Conservation (phyloP, 179 eudicot species). For the Monotropa hypopitys region DNA sequence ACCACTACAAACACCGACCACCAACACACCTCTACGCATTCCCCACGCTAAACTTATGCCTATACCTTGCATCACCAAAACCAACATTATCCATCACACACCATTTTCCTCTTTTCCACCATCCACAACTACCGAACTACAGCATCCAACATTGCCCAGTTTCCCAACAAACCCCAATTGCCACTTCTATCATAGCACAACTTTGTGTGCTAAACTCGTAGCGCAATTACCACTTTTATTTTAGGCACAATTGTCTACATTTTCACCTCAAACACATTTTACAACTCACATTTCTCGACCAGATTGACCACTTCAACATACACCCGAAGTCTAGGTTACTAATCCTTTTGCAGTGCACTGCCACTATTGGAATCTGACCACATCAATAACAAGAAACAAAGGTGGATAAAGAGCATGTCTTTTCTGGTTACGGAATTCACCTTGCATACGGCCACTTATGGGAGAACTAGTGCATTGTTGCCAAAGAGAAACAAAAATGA, state of each 20-base stretch:
- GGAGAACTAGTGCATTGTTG: neutral
- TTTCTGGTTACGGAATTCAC: neutral
- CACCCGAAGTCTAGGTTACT: neutral
- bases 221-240: neutral
- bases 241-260: neutral
- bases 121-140: neutral
- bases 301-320: neutral
- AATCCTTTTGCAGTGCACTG: neutral
- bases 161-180: neutral
- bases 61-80: neutral
- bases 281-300: neutral
- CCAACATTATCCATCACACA: neutral
- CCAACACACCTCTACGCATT: neutral
- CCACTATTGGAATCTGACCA: neutral
- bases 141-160: neutral
- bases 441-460: neutral
- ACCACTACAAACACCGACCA: too few species aligned
- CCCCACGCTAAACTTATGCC: neutral
- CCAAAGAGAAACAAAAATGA: conserved; percentile 1
- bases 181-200: neutral
- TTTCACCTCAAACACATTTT: neutral
- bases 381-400: neutral
- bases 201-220: neutral
- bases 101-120: neutral
- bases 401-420: neutral